Evolutionary conservation across 176 grass and related monocot genomes (phyloP), one percentile per base, ranked within the genome.

Genomic region (Aechmea fasciata): DNA sequence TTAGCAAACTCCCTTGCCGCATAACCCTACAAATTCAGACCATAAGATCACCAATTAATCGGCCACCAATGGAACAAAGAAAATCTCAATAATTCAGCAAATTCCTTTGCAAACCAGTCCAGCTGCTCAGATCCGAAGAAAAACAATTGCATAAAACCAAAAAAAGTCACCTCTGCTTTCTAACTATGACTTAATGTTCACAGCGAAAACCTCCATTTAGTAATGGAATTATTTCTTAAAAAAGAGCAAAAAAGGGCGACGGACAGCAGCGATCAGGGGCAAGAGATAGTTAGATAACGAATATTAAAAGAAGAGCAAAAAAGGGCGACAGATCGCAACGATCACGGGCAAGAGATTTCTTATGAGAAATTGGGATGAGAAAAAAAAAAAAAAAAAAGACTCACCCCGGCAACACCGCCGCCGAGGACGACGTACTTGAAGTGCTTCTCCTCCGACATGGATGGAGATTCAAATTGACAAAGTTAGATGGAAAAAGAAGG

Each of bases 361-460:
- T 25, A 71, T 17, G 25, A 67, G 51, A 75, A 54, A 53, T 14
- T 66, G 11, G 10, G 48, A 65, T 9, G 10, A 13, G 26, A 9
- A 63, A 20, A 9, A 11, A 6, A 57, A 10, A 20, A 18, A 41
- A 1, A n/a, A 49, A 14, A 17, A 18, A 15, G 10, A 72, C 82
- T 62, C 28, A 96, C 91, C 80, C 77, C 91, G 0, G 88, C 69
- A 13, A 96, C 91, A 54, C 92, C 92, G 63, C 92, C 92, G 66
- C 92, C 92, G 69, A 96, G 85, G 83, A 96, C 84, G 71, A 88
- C 48, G 79, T 91, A 91, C 88, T 96, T 96, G 88, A 88, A 88
- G 76, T 91, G 88, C 83, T 88, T 91, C 67, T 82, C 85, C 67
- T 79, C 85, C 51, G 92, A 68, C 66, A 85, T 85, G 72, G 67